These are phyloP conservation scores for Skeletonema grethae DNA, from an alignment of 108 stramenopile genomes.

Conservation along the genomic window DNA sequence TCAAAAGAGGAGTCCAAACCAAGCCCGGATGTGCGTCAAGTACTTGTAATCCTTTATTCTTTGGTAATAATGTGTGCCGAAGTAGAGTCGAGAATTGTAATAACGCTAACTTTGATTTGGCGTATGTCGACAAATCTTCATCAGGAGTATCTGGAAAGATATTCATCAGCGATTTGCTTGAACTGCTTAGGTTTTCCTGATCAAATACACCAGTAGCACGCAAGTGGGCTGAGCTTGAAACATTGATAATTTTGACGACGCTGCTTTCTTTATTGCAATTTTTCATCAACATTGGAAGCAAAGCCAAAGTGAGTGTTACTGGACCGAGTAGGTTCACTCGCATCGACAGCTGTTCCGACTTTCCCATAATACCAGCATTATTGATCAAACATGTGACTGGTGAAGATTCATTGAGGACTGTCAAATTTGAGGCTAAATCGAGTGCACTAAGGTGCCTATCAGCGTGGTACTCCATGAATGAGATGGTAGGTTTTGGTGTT, in stretches of 20 bases:
- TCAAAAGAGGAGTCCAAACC: slow-evolving; percentile 50
- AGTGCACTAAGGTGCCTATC: slow-evolving; percentile 34
- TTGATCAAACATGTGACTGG: slow-evolving; percentile 27
- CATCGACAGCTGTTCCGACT: slow-evolving; percentile 43
- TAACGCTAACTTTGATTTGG: slow-evolving; percentile 37
- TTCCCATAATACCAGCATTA: slow-evolving; percentile 51
- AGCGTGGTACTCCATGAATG: slow-evolving; percentile 47
- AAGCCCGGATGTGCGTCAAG: slow-evolving; percentile 47
- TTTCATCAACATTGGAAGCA: slow-evolving; percentile 33
- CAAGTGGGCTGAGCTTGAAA: slow-evolving; percentile 47
- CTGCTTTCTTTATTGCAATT: neutral
- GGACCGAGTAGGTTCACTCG: slow-evolving; percentile 44
- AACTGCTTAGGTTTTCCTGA: slow-evolving; percentile 12
- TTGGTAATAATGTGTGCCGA: slow-evolving; percentile 24
- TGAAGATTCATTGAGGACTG: slow-evolving; percentile 5
- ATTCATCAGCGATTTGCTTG: slow-evolving; percentile 24
- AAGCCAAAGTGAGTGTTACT: slow-evolving; percentile 28
- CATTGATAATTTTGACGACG: slow-evolving; percentile 30
- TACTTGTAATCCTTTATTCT: slow-evolving; percentile 12
- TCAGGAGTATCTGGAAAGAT: slow-evolving; percentile 26
- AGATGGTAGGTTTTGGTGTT: slow-evolving; percentile 15
- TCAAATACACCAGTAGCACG: slow-evolving; percentile 43
- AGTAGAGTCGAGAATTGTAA: slow-evolving; percentile 48
- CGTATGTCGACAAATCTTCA: slow-evolving; percentile 39
- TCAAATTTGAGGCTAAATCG: slow-evolving; percentile 16